Evolutionary conservation across 139 green algal species (phyloP), one percentile per base, ranked within the genome.

Genomic region (Coccomyxa sp.): DNA sequence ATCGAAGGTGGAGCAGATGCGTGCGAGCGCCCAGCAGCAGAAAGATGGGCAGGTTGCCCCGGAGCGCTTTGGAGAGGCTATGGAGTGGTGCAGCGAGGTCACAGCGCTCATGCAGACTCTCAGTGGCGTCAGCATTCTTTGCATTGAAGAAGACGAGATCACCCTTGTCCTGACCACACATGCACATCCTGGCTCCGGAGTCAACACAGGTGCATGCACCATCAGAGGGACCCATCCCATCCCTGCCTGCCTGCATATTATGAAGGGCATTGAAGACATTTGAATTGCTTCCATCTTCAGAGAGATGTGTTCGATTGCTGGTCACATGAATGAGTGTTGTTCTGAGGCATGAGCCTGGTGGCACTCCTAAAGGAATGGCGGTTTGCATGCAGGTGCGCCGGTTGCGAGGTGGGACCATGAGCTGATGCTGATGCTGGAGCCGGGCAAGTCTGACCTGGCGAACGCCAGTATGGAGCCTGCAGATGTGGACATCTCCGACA

Each of bases 401-500:
- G 31, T 80, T 15, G 15, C 30, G 15, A 25, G 13, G 18, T 23
- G 18, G 13, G 23, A 81, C 51, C 57, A 81, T 38, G 57, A 68
- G 51, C 77, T 81, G 77, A 32, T 16, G 51, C 51, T 81, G 21
- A 23, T 11, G 66, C 68, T 81, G 82, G 21, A 51, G 13, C 38
- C 76, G 1, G 75, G 28, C 57, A 60, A 12, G 14, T 30, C 25
- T 17, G 25, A 14, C 57, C 51, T 88, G 27, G 45, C 63, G 32
- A 10, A 0, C 21, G 85, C 82, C 13, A 30, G 74, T 31, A 68
- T 89, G 82, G 63, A 28, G 4, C 85, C 85, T 0, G 58, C 58
- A n/a, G 86, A 89, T 27, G 78, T 88, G 32, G 83, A 88, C 10
- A 60, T 86, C 30, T 51, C 18, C 0, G 86, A 89, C 30, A 66